Base-by-base conservation (phyloP, 208 protist genomes). In the Acanthamoeba divionensis region DNA sequence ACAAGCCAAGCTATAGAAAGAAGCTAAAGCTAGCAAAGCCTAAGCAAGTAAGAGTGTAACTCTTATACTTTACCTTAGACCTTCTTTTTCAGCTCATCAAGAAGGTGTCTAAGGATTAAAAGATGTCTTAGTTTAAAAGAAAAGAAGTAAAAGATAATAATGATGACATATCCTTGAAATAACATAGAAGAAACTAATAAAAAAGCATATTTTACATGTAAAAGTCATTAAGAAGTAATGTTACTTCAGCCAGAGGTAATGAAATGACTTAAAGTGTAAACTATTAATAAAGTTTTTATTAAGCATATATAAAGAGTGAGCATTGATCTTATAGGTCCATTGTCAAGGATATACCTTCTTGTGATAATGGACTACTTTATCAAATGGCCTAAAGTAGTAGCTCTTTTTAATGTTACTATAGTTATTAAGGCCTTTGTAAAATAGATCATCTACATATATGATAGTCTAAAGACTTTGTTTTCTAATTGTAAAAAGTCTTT, bases 271-370 rank as follows among this genome's bases (percentile, higher is more conserved):
- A n/a, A n/a, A n/a, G n/a, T n/a, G n/a, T n/a, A 33, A 33, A 0
- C 31, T 33, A 5, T 44, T 67, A 9, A 26, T 67, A 0, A 0
- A 67, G 18, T 67, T 29, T 13, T 7, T 67, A n/a, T n/a, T 6
- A 1, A 41, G 36, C 36, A 1, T 5, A 1, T 41, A 41, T 5
- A 85, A 31, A 18, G 31, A 1, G 36, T 91, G 8, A 33, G 63
- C 2, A 52, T 91, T 10, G 87, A 91, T 50, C 41, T 77, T 9
- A 18, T 87, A n/a, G 65, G 89, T 0, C 66, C 47, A 45, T 50
- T 91, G 1, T 36, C 18, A 0, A 1, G 12, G 38, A 21, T 45
- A 15, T 79, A 47, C 24, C 48, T 79, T 2, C 69, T 79, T 8
- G 36, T 54, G 1, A 55, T 79, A 21, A n/a, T 54, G 26, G 38